Base-by-base conservation (phyloP, 176 grass and related monocot genomes). In the Neostapfia colusana region DNA sequence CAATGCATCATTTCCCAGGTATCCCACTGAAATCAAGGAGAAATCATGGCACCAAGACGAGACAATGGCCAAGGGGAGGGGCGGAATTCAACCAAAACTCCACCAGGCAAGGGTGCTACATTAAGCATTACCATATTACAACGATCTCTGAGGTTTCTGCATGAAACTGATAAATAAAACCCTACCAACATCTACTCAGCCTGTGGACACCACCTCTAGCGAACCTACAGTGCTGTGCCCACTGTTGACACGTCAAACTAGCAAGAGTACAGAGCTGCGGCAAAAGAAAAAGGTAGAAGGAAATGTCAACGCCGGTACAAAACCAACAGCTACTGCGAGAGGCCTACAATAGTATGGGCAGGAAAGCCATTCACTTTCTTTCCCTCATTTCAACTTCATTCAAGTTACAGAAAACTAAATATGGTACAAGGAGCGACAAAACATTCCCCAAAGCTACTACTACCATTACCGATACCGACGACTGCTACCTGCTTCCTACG, bases 401-500 rank as follows among this genome's bases (percentile, higher is more conserved):
- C 79, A 71, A 86, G 83, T 90, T 90, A 95, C 88, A 95, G n/a
- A 83, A 84, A 82, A 81, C 83, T 91, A 89, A 94, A 91, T 91
- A 90, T 94, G 66, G 81, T 88, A 98, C 91, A 94, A 59, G 81
- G 79, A 70, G 76, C 67, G 83, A 85, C 59, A 93, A 80, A 84
- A 53, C 81, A 88, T 81, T 77, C 81, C 75, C 71, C 84, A 88
- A 24, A 57, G 37, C 77, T 74, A 20, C 76, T 80, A 20, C 70
- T 75, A 76, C 39, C 23, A 67, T 79, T 31, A 31, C n/a, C n/a
- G n/a, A n/a, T 64, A 72, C 67, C 17, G 31, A 50, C 53, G n/a
- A n/a, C n/a, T n/a, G 76, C 85, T 90, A 90, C 83, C 91, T 88
- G 67, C 83, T 84, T 80, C 88, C 88, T 85, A 88, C 78, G 72